Evolutionary conservation across 2,329 filamentous ascomycete species (phyloP).

Genomic region (Cryphonectria carpinicola): DNA sequence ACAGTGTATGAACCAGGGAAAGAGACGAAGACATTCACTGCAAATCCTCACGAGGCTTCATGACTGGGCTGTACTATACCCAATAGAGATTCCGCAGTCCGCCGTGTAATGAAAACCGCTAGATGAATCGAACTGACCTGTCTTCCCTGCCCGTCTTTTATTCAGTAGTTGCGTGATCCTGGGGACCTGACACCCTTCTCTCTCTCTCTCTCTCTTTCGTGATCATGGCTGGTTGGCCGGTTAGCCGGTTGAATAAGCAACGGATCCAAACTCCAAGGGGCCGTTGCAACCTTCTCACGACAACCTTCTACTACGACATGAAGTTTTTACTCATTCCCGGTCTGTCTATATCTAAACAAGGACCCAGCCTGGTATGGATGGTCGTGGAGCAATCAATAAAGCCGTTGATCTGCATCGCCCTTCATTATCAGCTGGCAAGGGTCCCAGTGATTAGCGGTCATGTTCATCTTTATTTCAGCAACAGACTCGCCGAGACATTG

Average conservation of each 20-base stretch:
- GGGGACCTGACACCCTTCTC: not conserved
- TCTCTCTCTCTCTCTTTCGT: too few relatives aligned
- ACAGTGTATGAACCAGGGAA: slow-evolving; percentile 7
- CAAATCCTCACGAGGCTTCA: slow-evolving; percentile 10
- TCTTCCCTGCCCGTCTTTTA: not conserved
- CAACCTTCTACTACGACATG: too few relatives aligned
- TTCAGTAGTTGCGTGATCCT: not conserved
- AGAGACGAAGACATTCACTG: not conserved
- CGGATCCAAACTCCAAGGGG: too few relatives aligned
- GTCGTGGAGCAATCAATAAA: too few relatives aligned
- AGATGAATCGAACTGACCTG: not conserved
- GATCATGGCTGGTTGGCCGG: not conserved
- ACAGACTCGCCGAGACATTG: too few relatives aligned
- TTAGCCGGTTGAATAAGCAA: too few relatives aligned
- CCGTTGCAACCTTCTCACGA: too few relatives aligned
- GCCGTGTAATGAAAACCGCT: slow-evolving; percentile 27
- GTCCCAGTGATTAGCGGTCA: not conserved
- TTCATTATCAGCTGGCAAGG: not conserved
- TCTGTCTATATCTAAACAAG: too few relatives aligned
- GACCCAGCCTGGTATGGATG: too few relatives aligned
- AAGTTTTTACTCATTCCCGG: too few relatives aligned
- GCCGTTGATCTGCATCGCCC: not conserved
- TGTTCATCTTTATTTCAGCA: not conserved
- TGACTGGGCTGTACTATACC: slow-evolving; percentile 30
- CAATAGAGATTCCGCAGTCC: slow-evolving; percentile 28